phyloP scores from a whole-genome alignment of 208 protist genomes.

The Trypanosoma cruzi region DNA sequence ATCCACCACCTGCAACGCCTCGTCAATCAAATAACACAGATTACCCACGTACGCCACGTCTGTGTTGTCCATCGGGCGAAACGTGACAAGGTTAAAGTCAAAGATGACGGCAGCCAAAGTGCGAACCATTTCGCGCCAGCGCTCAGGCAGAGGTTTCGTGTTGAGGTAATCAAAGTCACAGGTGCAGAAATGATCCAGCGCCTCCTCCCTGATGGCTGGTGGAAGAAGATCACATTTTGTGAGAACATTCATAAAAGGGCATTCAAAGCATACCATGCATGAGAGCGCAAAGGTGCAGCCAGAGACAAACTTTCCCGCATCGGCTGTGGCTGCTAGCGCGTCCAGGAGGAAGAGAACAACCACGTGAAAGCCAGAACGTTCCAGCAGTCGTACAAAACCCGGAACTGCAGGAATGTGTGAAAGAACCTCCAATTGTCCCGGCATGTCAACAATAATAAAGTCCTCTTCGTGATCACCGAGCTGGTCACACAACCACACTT shows the following conservation, averaged over 20 bases:
- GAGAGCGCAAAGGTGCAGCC: conserved; percentile 90
- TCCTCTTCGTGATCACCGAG: conserved; percentile 94
- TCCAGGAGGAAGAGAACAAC: conserved; percentile 90
- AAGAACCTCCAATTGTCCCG: conserved; percentile 99
- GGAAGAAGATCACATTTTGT: conserved; percentile 91
- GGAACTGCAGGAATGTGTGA: conserved; percentile 95
- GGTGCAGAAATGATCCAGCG: conserved; percentile 84
- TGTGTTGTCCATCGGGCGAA: conserved; percentile 80
- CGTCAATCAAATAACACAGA: conserved; percentile 73
- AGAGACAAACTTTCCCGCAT: conserved; percentile 91
- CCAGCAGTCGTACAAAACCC: conserved; percentile 82
- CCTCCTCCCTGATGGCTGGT: conserved; percentile 64
- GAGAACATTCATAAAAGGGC: conserved; percentile 91
- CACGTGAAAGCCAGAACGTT: conserved; percentile 78
- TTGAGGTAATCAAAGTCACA: conserved; percentile 91
- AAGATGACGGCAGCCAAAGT: conserved; percentile 63
- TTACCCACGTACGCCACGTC: conserved; percentile 71
- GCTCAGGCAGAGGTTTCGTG: conserved; percentile 56
- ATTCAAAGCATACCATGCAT: conserved; percentile 93
- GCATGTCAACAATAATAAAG: conserved; percentile 99
- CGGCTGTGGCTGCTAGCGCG: conserved; percentile 76
- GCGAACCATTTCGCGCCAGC: conserved; percentile 72
- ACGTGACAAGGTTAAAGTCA: conserved; percentile 87
- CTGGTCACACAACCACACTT: conserved; percentile 94
- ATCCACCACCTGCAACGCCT: conserved; percentile 86